Base-by-base conservation (phyloP, 441 rosid genomes). In the Theobroma grandiflorum region DNA sequence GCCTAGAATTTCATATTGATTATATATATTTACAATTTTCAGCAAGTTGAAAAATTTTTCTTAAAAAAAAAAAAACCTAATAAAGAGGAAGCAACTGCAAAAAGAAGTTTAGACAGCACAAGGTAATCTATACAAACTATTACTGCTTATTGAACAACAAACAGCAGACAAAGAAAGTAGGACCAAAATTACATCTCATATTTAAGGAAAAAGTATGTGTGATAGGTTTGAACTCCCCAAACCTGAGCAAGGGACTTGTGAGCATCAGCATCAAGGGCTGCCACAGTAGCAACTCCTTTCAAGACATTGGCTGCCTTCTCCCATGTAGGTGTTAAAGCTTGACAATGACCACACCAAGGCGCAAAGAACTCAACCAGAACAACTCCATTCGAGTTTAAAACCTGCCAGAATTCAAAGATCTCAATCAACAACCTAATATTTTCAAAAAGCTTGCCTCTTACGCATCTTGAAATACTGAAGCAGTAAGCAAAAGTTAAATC, bases 331-430 rank as follows among this genome's bases (percentile, higher is more conserved):
- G 98, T 91, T 37, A 97, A 87, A 81, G 97, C 93, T 89, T 97
- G 74, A 80, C 99, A 95, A 75, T 97, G 99, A 53, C 99, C 99
- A 82, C 99, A 97, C 99, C 99, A 97, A 38, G 99, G 99, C 2
- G 99, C 99, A 84, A 91, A 95, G 87, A 97, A 97, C 90, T 97
- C 99, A 45, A 97, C 98, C 82, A 97, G 84, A 74, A 95, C 98
- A 47, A 95, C 89, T 66, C 96, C 92, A 84, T 97, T 91, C 1
- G 99, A 90, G 79, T 92, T 94, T 67, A 97, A 77, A 72, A 94
- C 98, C 99, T 97, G 91, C 71, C 81, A 62, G 74, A 53, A 75
- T 18, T 16, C 38, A 64, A 70, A 72, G 37, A 52, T 26, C 58
- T 37, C 14, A 71, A 67, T 52, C n/a, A 61, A 8, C 49, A 50